Evolutionary conservation across 495 filamentous ascomycete species (phyloP).

Genomic region (Daldinia childiae): DNA sequence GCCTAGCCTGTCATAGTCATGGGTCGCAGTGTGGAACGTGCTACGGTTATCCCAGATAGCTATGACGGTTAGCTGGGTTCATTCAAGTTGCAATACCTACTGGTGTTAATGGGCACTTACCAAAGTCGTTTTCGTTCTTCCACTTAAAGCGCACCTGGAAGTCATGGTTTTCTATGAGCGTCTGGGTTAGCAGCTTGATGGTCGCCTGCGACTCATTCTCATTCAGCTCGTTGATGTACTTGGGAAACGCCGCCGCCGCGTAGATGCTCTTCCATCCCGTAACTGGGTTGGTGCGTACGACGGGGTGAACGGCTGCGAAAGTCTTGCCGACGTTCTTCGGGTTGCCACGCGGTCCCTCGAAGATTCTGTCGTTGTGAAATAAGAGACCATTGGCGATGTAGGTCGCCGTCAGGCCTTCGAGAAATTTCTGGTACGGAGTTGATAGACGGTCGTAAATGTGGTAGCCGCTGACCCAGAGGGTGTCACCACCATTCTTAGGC

Average conservation of each 20-base stretch:
- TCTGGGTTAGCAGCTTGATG: conserved; percentile 64
- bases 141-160: conserved; percentile 74
- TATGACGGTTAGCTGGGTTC: background rate
- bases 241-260: conserved; percentile 68
- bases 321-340: conserved; percentile 53
- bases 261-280: conserved; percentile 82
- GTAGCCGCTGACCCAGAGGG: background rate
- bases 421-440: background rate
- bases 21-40: background rate
- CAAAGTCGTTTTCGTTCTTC: conserved; percentile 68
- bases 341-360: background rate
- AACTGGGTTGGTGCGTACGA: conserved; percentile 79
- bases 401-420: background rate
- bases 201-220: conserved; percentile 68
- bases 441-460: background rate
- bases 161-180: conserved; percentile 78
- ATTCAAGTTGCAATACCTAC: background rate
- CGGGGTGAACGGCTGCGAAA: conserved; percentile 70
- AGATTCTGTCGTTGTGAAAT: background rate
- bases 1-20: background rate
- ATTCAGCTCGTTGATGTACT: conserved; percentile 71
- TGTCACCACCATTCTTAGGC: conserved; percentile 60
- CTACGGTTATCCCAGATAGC: background rate
- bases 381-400: background rate
- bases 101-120: conserved; percentile 24